A percentile compares a stretch with the other conserved stretches of the same genome.
Conservation (phyloP, 2,329 filamentous ascomycete species). For the Fusarium sulawesiense region DNA sequence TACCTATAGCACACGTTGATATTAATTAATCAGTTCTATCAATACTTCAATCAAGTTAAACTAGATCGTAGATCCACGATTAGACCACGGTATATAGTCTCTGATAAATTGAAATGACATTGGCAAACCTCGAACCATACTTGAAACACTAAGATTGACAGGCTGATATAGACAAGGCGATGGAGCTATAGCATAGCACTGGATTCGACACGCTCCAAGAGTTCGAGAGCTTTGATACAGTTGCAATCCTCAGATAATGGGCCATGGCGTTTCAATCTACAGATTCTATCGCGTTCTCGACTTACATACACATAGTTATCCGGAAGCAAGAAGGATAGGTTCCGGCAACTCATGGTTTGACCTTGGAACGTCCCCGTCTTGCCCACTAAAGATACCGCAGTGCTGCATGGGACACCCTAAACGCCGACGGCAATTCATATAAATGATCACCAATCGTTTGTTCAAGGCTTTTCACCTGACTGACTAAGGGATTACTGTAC, state of each 20-base stretch:
- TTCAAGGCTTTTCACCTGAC: not conserved
- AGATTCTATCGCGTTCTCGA: not conserved
- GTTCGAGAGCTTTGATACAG: not conserved
- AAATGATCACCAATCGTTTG: not conserved
- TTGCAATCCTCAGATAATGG: not conserved
- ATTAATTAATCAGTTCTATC: slow-evolving; percentile 3
- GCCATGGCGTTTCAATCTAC: not conserved
- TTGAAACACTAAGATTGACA: slow-evolving; percentile 24
- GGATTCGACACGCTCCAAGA: not conserved
- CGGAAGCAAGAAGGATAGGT: not conserved
- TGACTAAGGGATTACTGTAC: slow-evolving; percentile 1
- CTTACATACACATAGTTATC: not conserved
- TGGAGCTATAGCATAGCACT: not conserved
- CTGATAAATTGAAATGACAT: not conserved
- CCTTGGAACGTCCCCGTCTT: not conserved
- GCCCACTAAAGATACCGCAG: not conserved
- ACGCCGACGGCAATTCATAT: not conserved
- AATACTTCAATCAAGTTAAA: slow-evolving; percentile 1
- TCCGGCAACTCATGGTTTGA: not conserved
- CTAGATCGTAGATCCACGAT: slow-evolving; percentile 9
- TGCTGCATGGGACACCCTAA: slow-evolving; percentile 10
- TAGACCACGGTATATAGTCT: slow-evolving; percentile 5
- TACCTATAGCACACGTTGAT: slow-evolving; percentile 18
- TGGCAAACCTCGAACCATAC: not conserved
- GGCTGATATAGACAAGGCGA: slow-evolving; percentile 13